phyloP scores from a whole-genome alignment of 2,329 filamentous ascomycete species.

The Aspergillus pseudotamarii region DNA sequence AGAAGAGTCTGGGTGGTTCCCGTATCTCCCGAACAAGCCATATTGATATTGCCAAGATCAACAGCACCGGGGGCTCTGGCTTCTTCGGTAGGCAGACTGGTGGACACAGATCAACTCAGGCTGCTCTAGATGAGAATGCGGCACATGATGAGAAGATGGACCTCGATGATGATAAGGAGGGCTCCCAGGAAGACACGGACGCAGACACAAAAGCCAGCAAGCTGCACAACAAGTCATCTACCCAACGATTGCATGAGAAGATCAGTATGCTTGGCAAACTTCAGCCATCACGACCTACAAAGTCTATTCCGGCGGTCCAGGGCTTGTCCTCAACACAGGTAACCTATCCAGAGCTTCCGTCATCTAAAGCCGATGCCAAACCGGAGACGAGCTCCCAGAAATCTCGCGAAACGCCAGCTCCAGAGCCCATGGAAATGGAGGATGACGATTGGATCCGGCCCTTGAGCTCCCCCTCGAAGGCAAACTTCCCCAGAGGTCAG shows the following conservation, averaged over 20 bases:
- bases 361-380: constrained; percentile 32
- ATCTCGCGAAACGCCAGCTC: constrained; percentile 22
- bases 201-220: constrained; percentile 55
- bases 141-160: constrained; percentile 51
- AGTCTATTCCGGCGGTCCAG: constrained; percentile 45
- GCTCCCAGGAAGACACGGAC: constrained; percentile 46
- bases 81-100: constrained; percentile 74
- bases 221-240: constrained; percentile 84
- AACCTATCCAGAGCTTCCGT: constrained; percentile 39
- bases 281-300: constrained; percentile 48
- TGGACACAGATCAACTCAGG: constrained; percentile 51
- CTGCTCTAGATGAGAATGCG: constrained; percentile 45
- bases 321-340: constrained; percentile 35
- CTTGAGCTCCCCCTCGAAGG: constrained; percentile 49
- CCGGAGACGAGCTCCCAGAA: constrained; percentile 25
- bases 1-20: constrained; percentile 75
- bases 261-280: constrained; percentile 74
- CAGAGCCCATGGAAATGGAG: constrained; percentile 38
- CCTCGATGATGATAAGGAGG: constrained; percentile 59
- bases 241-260: constrained; percentile 87
- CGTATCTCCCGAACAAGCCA: constrained; percentile 77
- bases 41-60: constrained; percentile 61
- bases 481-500: constrained; percentile 61
- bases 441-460: constrained; percentile 65
- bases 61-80: constrained; percentile 61